A percentile compares a stretch with the other conserved stretches of the same genome.
Conservation (phyloP, 768 basidiomycete species). For the Boletus sp. region DNA sequence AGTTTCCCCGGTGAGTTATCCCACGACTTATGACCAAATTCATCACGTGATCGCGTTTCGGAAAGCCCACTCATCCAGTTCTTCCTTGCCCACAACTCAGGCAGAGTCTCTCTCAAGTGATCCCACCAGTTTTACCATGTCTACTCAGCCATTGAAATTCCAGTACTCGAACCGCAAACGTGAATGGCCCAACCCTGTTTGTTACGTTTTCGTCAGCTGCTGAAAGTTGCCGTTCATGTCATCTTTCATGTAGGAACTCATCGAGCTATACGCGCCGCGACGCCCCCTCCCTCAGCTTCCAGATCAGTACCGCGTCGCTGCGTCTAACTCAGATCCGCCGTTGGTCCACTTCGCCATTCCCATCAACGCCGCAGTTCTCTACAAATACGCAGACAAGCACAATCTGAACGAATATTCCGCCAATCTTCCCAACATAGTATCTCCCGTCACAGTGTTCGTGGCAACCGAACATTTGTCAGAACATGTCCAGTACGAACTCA, state of each 20-base stretch:
- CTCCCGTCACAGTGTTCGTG: neutral
- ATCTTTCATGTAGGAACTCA: neutral
- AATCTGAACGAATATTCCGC: neutral
- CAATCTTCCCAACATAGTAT: neutral
- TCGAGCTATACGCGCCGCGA: neutral
- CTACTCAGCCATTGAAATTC: no score
- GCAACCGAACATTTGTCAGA: neutral
- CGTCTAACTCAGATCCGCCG: neutral
- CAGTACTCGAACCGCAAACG: no score
- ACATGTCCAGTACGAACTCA: neutral
- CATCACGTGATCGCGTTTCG: no score
- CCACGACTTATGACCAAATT: no score
- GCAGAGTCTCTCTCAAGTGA: no score
- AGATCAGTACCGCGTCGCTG: neutral
- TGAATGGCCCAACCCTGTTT: no score
- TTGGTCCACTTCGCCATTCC: slow-evolving; percentile 1
- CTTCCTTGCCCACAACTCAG: no score
- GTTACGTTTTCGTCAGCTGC: no score
- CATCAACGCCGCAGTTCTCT: neutral
- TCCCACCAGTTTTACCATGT: no score
- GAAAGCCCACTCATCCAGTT: no score
- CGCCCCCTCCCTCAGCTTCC: neutral
- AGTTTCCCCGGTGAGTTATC: no score
- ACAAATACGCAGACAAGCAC: neutral
- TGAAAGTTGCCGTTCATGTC: no score